Base-by-base conservation (phyloP, 495 filamentous ascomycete genomes). In the Amniculicola lignicola region DNA sequence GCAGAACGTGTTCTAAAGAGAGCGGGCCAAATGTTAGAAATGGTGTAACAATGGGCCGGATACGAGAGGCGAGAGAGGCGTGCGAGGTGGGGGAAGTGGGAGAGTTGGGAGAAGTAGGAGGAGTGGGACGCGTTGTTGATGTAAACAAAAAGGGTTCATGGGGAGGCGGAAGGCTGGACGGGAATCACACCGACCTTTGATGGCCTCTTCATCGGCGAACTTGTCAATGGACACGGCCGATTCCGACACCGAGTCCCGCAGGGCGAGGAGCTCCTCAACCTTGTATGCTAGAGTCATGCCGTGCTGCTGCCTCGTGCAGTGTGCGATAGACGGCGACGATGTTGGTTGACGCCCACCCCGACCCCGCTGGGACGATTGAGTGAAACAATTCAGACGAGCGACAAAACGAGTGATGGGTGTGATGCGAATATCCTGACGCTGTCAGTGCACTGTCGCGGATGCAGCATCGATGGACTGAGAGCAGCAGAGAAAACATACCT, bases 141-240 rank as follows among this genome's bases (percentile, higher is more conserved):
- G 29, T 9, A 7, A 33, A 33, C 29, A 33, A n/a, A 33, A 33
- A 7, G 9, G n/a, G n/a, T 10, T 40, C 9, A 18, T 40, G 6
- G 37, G 6, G 10, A 40, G 37, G n/a, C n/a, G n/a, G n/a, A n/a
- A n/a, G n/a, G n/a, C n/a, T n/a, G n/a, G n/a, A n/a, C n/a, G 37
- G 37, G 37, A 40, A 40, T 18, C n/a, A n/a, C 25, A 61, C 66
- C 40, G 18, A 69, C 68, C 62, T 56, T 67, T 69, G 62, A 94
- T 90, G 2, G 84, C 88, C 71, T 95, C 90, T 57, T 88, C 82
- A 25, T 82, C 80, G 19, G 83, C 83, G 2, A 80, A 82, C 7
- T 88, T 88, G 47, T 87, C 79, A 16, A 69, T 24, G 2, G 67
- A 67, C 25, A 69, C 59, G 1, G 67, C 62, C 14, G 64, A 65